Evolutionary conservation across 148 eudicot species (phyloP).

Genomic region (Arbutus unedo): DNA sequence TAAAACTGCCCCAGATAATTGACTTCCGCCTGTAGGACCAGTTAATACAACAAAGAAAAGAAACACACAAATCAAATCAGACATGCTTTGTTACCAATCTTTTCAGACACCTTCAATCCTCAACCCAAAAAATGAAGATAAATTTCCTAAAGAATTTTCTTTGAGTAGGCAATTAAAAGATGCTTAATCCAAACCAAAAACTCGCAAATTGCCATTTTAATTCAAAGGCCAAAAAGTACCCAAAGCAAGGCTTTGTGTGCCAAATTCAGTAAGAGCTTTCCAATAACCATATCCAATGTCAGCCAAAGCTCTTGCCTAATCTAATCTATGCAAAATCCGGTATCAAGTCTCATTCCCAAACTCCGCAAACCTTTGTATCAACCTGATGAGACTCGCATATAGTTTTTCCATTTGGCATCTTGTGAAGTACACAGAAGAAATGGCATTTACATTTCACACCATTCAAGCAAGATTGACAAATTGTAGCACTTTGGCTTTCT

Average conservation of each 20-base stretch:
- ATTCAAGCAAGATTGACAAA: neutral
- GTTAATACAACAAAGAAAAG: conserved; percentile 4
- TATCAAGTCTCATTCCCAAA: neutral
- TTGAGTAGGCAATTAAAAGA: neutral
- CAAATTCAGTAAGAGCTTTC: neutral
- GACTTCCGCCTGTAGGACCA: conserved; percentile 73
- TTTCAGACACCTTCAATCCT: neutral
- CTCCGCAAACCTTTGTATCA: neutral
- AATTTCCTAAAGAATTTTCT: neutral
- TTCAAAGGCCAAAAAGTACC: neutral
- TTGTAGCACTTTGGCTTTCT: neutral
- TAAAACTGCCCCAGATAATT: conserved; percentile 81
- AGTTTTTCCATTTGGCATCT: neutral
- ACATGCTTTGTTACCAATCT: neutral
- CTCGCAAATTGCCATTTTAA: neutral
- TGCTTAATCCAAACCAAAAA: conserved; percentile 4
- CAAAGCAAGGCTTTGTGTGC: neutral
- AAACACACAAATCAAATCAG: neutral
- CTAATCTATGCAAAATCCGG: neutral
- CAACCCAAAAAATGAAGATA: neutral
- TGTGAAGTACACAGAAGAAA: neutral
- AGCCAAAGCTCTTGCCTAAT: neutral
- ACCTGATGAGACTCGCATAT: neutral
- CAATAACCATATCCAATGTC: neutral
- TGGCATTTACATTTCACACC: neutral